Evolutionary conservation across 192 early-diverging fungal species (phyloP).

Genomic region (Geosiphon pyriformis): DNA sequence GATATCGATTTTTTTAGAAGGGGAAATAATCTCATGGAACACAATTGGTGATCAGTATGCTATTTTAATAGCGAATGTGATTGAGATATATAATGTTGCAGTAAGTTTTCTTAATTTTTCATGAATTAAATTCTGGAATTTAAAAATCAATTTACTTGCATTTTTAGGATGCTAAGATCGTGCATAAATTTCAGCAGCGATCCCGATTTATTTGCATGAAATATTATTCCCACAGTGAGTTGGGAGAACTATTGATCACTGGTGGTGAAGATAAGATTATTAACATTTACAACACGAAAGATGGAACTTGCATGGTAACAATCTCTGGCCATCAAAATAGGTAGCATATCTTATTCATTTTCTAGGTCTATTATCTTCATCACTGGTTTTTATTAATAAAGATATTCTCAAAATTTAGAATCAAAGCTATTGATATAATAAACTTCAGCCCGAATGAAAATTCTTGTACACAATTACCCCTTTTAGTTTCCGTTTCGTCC

Average conservation of each 20-base stretch:
- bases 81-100: constrained; percentile 50
- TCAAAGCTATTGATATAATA: constrained; percentile 37
- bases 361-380: constrained; percentile 32
- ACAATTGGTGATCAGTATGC: constrained; percentile 50
- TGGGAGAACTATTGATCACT: constrained; percentile 46
- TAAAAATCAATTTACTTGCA: background rate
- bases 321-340: constrained; percentile 41
- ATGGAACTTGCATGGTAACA: constrained; percentile 40
- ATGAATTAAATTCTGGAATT: background rate
- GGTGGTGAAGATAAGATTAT: constrained; percentile 60
- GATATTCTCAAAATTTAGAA: constrained; percentile 29
- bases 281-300: constrained; percentile 43
- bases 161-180: constrained; percentile 1
- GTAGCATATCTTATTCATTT: constrained; percentile 28
- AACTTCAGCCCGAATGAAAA: constrained; percentile 16
- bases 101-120: constrained; percentile 35
- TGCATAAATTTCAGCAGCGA: constrained; percentile 13
- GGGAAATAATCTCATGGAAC: constrained; percentile 50
- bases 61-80: constrained; percentile 50
- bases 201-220: constrained; percentile 34
- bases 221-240: constrained; percentile 29
- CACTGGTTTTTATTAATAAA: constrained; percentile 15
- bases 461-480: constrained; percentile 17
- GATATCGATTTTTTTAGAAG: constrained; percentile 38
- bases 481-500: constrained; percentile 60